Base-by-base conservation (phyloP, 2,329 filamentous ascomycete species). In the Microsporum ferrugineum region DNA sequence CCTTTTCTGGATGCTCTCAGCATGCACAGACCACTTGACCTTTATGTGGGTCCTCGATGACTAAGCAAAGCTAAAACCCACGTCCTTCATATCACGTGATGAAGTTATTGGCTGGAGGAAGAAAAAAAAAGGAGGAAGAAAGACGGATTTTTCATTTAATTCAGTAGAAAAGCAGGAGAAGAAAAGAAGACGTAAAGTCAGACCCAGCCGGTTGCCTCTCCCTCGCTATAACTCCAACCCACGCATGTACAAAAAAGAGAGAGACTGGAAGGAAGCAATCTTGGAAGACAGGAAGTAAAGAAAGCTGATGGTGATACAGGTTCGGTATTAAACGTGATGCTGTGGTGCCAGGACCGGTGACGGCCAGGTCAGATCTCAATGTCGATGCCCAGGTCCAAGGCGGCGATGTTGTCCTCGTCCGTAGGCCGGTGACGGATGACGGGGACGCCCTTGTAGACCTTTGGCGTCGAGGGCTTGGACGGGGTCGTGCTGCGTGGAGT, bases 351-450 rank as follows among this genome's bases (percentile, higher is more conserved):
- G n/a, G 39, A 7, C n/a, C 10, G 10, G 7, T n/a, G 39, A 41
- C 2, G 3, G 7, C 14, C 14, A 5, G 31, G n/a, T 60, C 51
- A 63, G 36, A 63, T 62, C 66, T 95, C 91, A 68, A 96, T 86
- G 67, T 97, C 92, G 71, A 97, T 90, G 33, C 90, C 92, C 68
- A 97, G 77, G 72, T 97, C 94, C 78, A 97, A 78, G 31, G 85
- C 82, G 1, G 88, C 91, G 73, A 97, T 92, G 61, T 96, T 88
- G 70, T 97, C 94, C 70, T 97, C 94, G 64, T 96, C 91, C 79
- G 88, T 87, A 61, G 91, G 82, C 34, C 87, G 86, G 75, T 88
- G 82, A 66, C 80, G 86, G 69, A 92, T 88, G 57, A 90, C 88
- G 10, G 85, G 85, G 65, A 83, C 71, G 0, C 81, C 80, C 2